phyloP scores from a whole-genome alignment of 805 yeast genomes.

The Ogataea saltuana region DNA sequence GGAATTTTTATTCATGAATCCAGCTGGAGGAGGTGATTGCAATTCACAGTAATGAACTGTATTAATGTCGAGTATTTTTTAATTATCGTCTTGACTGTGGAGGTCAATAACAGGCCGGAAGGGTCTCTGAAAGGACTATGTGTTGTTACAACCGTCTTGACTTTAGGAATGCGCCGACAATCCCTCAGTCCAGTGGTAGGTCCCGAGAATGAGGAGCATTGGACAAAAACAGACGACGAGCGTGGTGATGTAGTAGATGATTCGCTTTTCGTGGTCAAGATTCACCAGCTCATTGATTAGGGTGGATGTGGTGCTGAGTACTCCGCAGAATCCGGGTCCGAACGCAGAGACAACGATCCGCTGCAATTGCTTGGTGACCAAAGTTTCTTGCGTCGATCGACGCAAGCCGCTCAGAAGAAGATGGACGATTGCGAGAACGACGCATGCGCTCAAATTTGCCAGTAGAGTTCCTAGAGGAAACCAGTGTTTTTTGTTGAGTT shows the following conservation, averaged over 20 bases:
- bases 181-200: conserved; percentile 71
- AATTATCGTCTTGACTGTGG: too few relatives aligned
- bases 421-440: conserved; percentile 22
- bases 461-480: conserved; percentile 57
- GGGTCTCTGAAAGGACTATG: too few relatives aligned
- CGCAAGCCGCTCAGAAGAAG: conserved; percentile 23
- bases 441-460: conserved; percentile 36
- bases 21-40: too few relatives aligned
- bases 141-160: too few relatives aligned
- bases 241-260: conserved; percentile 53
- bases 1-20: conserved; percentile 30
- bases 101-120: too few relatives aligned
- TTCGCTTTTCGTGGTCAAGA: conserved; percentile 32
- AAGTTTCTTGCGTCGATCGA: background rate
- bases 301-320: conserved; percentile 60
- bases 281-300: conserved; percentile 64
- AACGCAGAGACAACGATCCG: conserved; percentile 27
- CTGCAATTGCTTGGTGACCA: conserved; percentile 21
- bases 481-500: conserved; percentile 43
- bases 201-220: conserved; percentile 63
- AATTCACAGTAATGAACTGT: too few relatives aligned
- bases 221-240: conserved; percentile 48
- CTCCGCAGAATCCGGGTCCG: conserved; percentile 33
- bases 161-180: too few relatives aligned
- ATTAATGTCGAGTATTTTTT: too few relatives aligned